phyloP scores from a whole-genome alignment of 148 eudicot genomes.

The Chenopodium formosanum region DNA sequence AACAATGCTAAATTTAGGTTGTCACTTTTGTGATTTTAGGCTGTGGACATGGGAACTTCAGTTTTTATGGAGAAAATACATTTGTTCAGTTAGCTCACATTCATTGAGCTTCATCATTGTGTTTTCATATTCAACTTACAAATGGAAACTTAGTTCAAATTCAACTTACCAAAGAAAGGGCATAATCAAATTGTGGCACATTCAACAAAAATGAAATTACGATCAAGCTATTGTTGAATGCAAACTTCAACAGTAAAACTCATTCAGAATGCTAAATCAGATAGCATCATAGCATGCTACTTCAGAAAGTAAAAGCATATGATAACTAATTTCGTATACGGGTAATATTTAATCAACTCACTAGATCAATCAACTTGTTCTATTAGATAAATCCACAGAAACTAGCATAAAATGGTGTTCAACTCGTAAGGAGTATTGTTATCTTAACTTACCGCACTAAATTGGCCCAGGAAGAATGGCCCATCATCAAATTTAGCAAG shows the following conservation, averaged over 20 bases:
- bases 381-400: background rate
- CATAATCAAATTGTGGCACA: background rate
- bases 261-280: background rate
- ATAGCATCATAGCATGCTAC: background rate
- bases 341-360: background rate
- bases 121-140: background rate
- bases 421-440: background rate
- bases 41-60: background rate
- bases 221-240: background rate
- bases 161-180: background rate
- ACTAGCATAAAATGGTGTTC: background rate
- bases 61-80: background rate
- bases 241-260: background rate
- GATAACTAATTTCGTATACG: background rate
- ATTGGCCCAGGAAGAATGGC: slow-evolving; percentile 82
- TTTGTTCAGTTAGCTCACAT: background rate
- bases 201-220: no score
- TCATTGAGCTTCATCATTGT: background rate
- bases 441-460: slow-evolving; percentile 57
- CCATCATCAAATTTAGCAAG: slow-evolving; percentile 76
- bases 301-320: background rate
- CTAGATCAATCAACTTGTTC: background rate
- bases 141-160: background rate
- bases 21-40: background rate
- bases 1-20: background rate